A percentile compares a stretch with the other conserved stretches of the same genome.
Conservation (phyloP, 306 rosid species). For the Pyrus pyrifolia region DNA sequence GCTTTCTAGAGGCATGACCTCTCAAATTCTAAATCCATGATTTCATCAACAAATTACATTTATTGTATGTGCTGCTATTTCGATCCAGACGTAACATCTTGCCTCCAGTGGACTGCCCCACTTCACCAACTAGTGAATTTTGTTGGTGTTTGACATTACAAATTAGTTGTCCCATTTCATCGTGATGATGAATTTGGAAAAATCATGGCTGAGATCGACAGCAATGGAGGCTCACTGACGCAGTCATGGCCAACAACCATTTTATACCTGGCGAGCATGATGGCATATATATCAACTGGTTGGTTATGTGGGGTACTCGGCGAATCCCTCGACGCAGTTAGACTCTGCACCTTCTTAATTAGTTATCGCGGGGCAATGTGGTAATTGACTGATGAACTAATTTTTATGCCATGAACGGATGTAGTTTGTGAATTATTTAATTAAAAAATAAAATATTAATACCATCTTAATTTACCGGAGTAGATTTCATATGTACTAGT, state of each 20-base stretch:
- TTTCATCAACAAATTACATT: slow-evolving; percentile 24
- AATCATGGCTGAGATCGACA: slow-evolving; percentile 12
- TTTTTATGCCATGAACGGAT: neutral
- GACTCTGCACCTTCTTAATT: neutral
- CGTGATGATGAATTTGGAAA: slow-evolving; percentile 10
- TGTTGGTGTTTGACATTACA: neutral
- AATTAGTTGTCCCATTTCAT: slow-evolving; percentile 11
- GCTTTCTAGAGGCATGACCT: slow-evolving; percentile 35
- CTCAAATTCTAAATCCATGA: slow-evolving; percentile 7
- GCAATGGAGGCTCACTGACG: neutral
- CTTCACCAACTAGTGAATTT: slow-evolving; percentile 39
- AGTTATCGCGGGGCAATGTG: neutral
- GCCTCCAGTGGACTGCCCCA: slow-evolving; percentile 36
- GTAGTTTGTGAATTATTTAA: neutral
- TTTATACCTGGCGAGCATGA: slow-evolving; percentile 29
- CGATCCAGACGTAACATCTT: slow-evolving; percentile 54
- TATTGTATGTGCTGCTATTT: slow-evolving; percentile 23
- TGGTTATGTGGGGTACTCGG: slow-evolving; percentile 30
- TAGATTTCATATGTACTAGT: neutral
- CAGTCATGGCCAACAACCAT: slow-evolving; percentile 34
- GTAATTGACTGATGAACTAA: neutral
- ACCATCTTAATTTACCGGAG: neutral
- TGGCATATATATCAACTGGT: neutral
- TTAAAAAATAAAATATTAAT: neutral
- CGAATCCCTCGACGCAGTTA: slow-evolving; percentile 27